A percentile compares a stretch with the other conserved stretches of the same genome.
Evolutionary conservation across 164 flowering plant species (phyloP).

Genomic region (Umbellularia californica): DNA sequence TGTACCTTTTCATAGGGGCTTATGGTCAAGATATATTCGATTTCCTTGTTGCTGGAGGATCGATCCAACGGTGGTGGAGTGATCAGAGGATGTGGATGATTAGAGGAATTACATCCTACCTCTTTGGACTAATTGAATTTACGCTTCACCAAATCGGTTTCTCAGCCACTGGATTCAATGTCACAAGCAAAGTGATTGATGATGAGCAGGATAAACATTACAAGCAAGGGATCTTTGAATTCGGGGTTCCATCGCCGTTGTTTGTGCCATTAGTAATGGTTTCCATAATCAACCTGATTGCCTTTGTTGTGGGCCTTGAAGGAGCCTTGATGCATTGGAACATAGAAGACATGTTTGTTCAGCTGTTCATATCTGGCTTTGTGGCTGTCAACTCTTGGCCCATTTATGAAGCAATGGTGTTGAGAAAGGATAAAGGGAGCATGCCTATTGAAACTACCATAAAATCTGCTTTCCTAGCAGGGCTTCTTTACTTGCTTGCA

Average conservation of each 20-base stretch:
- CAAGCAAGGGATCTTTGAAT: slow-evolving; percentile 55
- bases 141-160: slow-evolving; percentile 32
- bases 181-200: slow-evolving; percentile 57
- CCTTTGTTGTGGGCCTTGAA: slow-evolving; percentile 28
- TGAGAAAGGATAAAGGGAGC: slow-evolving; percentile 54
- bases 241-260: slow-evolving; percentile 59
- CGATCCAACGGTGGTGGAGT: slow-evolving; percentile 61
- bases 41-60: slow-evolving; percentile 26
- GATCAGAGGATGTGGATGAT: slow-evolving; percentile 75
- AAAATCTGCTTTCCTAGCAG: slow-evolving; percentile 21
- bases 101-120: slow-evolving; percentile 46
- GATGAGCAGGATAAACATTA: slow-evolving; percentile 49
- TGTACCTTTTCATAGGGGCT: slow-evolving; percentile 50
- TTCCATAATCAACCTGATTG: slow-evolving; percentile 46
- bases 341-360: slow-evolving; percentile 23
- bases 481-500: slow-evolving; percentile 5
- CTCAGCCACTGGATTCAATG: slow-evolving; percentile 40
- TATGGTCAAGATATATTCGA: slow-evolving; percentile 57
- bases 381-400: slow-evolving; percentile 51
- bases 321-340: slow-evolving; percentile 10
- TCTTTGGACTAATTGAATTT: slow-evolving; percentile 43
- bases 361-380: slow-evolving; percentile 42
- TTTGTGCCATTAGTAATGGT: slow-evolving; percentile 50
- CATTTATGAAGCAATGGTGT: slow-evolving; percentile 55
- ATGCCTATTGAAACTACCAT: slow-evolving; percentile 32